Conservation (phyloP, 305 asterid species). For the Vinca major region DNA sequence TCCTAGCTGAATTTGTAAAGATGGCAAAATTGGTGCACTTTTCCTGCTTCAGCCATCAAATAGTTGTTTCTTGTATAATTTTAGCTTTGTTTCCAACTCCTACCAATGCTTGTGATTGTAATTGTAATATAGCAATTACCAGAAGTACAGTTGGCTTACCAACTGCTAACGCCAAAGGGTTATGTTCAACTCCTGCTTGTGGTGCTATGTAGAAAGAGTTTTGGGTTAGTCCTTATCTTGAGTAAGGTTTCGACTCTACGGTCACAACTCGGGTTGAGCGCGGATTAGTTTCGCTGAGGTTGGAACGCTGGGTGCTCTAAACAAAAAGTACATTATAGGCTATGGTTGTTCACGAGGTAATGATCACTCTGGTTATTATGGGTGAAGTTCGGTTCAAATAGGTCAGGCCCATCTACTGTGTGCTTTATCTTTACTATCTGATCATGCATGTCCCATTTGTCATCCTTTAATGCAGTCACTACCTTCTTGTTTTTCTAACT, state of each 20-base stretch:
- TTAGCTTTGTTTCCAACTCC: not conserved
- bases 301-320: too few relatives aligned
- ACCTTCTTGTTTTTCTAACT: conserved; percentile 29
- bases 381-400: not conserved
- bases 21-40: not conserved
- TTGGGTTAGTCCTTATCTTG: too few relatives aligned
- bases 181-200: too few relatives aligned
- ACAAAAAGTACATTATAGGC: not conserved
- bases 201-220: too few relatives aligned
- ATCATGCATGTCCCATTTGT: not conserved
- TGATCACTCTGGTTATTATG: not conserved
- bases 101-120: not conserved
- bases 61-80: too few relatives aligned
- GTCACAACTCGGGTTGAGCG: too few relatives aligned
- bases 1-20: not conserved
- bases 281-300: too few relatives aligned
- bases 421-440: not conserved
- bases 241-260: too few relatives aligned
- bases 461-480: conserved; percentile 42
- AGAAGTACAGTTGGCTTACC: not conserved
- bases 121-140: not conserved
- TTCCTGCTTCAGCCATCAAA: not conserved
- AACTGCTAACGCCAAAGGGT: too few relatives aligned
- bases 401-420: not conserved
- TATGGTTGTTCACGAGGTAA: not conserved